Evolutionary conservation across 768 basidiomycete species (phyloP).

Genomic region (Macrolepiota dolichaula): DNA sequence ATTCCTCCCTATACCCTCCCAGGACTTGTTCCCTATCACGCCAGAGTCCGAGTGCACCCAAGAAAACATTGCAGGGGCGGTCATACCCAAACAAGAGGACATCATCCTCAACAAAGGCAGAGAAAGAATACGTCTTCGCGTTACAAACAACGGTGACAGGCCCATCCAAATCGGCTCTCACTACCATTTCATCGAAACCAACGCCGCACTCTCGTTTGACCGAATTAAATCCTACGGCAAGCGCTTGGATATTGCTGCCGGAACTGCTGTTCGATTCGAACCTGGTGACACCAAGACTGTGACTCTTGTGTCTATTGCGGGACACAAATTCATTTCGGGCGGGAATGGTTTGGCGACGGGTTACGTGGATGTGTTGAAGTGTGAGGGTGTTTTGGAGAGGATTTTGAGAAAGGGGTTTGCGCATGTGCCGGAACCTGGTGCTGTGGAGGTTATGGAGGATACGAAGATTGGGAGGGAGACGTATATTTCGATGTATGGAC

Average conservation of each 20-base stretch:
- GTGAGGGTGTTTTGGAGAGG: slow-evolving; percentile 42
- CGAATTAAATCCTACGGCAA: slow-evolving; percentile 77
- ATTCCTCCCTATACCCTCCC: slow-evolving; percentile 78
- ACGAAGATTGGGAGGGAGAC: slow-evolving; percentile 62
- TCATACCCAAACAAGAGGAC: slow-evolving; percentile 60
- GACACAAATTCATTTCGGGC: slow-evolving; percentile 67
- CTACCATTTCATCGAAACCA: slow-evolving; percentile 93
- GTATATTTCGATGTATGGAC: slow-evolving; percentile 94
- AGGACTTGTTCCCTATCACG: slow-evolving; percentile 58
- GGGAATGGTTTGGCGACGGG: slow-evolving; percentile 74
- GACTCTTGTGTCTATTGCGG: slow-evolving; percentile 75
- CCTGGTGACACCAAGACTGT: slow-evolving; percentile 89
- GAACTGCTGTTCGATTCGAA: slow-evolving; percentile 96
- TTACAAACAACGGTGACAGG: slow-evolving; percentile 89
- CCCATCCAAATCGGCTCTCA: slow-evolving; percentile 95
- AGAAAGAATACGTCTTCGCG: slow-evolving; percentile 62
- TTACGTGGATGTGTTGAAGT: slow-evolving; percentile 38
- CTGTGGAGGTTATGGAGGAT: slow-evolving; percentile 45
- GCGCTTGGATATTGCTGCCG: slow-evolving; percentile 88
- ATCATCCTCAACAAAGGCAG: slow-evolving; percentile 79
- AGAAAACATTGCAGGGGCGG: slow-evolving; percentile 67
- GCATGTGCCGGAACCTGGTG: slow-evolving; percentile 66
- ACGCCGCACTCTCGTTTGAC: slow-evolving; percentile 78
- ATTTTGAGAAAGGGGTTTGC: slow-evolving; percentile 64
- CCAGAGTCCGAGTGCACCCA: slow-evolving; percentile 46